Conservation (phyloP, 2,329 filamentous ascomycete species). For the Sporothrix brasiliensis region DNA sequence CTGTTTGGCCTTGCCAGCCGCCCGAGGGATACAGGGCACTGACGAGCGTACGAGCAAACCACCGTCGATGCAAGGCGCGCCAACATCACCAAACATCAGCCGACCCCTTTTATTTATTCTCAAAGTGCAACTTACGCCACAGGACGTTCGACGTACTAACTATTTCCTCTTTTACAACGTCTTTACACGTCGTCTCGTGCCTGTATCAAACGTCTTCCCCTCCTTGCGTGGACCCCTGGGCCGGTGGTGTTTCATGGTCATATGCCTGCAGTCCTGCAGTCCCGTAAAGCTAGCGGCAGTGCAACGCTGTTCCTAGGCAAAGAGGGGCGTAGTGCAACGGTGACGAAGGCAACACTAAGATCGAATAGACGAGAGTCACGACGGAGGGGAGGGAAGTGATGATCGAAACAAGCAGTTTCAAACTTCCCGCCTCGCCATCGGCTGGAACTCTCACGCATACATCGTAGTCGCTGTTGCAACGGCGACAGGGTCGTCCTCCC, state of each 20-base stretch:
- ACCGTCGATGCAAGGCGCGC: neutral
- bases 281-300: conserved; percentile 10
- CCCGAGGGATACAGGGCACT: conserved; percentile 9
- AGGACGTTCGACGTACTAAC: neutral
- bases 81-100: neutral
- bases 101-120: conserved; percentile 4
- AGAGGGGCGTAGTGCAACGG: conserved; percentile 9
- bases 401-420: conserved; percentile 18
- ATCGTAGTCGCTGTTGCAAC: neutral
- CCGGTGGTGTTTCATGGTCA: conserved; percentile 23
- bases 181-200: neutral
- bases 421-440: neutral
- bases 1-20: neutral
- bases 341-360: neutral
- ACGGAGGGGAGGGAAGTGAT: neutral
- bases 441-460: too few relatives aligned
- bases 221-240: conserved; percentile 24
- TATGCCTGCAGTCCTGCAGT: conserved; percentile 11
- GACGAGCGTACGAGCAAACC: conserved; percentile 17
- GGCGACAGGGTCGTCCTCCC: conserved; percentile 5
- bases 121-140: neutral
- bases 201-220: neutral
- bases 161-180: neutral
- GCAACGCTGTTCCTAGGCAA: conserved; percentile 18
- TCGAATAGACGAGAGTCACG: neutral